Base-by-base conservation (phyloP, 306 rosid genomes). In the Calophaca sinica region DNA sequence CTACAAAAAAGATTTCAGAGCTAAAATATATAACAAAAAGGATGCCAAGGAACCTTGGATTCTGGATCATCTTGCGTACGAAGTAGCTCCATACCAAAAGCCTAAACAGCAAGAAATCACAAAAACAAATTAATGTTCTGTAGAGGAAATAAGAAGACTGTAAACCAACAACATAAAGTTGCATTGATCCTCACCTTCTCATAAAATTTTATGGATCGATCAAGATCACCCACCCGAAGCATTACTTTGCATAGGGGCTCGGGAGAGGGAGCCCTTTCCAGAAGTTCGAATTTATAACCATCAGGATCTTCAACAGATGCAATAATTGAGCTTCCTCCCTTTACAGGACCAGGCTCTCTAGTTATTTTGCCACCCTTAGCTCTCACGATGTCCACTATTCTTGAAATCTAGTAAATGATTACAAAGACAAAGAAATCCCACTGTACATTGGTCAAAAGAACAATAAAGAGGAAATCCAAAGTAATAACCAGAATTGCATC, bases 241-340 rank as follows among this genome's bases (percentile, higher is more conserved):
- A 96, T 96, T 78, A 96, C 96, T 96, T 92, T 91, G 74, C 93
- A 92, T 73, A 96, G 74, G 51, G 99, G 98, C 79, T 96, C 99
- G 9, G 91, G 97, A 66, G 96, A 81, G 50, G 96, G 96, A 53
- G 89, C 85, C 78, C 91, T 92, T 88, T 92, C 96, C 81, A 89
- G 62, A 75, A 96, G 91, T 83, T 96, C 92, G 66, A 96, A 89
- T 80, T 88, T 76, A 76, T 92, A 96, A 77, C 99, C 99, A 89
- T 92, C 98, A 12, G 97, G 96, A 86, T 96, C 99, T 84, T 96
- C 98, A 74, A 92, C 70, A 79, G 79, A 89, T 48, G 98, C 99
- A 76, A 84, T 63, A 33, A 80, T 81, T 3, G 97, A 73, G 38
- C 68, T 82, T 42, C 96, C 88, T 69, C 91, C 99, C 82, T 92